Conservation (phyloP, 169 alveolate genomes). For the Eimeria praecox region DNA sequence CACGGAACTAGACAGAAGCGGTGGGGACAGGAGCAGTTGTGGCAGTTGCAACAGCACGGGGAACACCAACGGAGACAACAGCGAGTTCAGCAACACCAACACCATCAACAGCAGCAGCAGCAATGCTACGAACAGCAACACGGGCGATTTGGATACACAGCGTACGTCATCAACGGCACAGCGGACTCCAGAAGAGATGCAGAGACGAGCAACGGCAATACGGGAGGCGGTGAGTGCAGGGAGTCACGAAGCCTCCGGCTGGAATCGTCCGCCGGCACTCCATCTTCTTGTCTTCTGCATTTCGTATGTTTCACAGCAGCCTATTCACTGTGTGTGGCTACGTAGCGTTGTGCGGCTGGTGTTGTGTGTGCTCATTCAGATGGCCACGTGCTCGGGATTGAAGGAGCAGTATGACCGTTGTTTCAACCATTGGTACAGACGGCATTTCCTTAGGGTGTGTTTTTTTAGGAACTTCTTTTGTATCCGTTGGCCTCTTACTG, state of each 20-base stretch:
- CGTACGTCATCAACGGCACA: neutral
- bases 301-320: neutral
- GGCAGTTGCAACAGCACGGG: neutral
- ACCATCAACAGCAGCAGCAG: neutral
- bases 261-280: neutral
- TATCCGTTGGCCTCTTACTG: neutral
- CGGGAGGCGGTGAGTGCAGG: slow-evolving; percentile 50
- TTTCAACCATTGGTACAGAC: slow-evolving; percentile 79
- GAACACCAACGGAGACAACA: neutral
- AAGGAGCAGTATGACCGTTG: slow-evolving; percentile 77
- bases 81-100: neutral
- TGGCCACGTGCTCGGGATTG: slow-evolving; percentile 61
- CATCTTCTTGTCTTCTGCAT: no score
- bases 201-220: slow-evolving; percentile 53
- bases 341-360: neutral
- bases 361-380: slow-evolving; percentile 38
- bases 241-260: neutral
- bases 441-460: slow-evolving; percentile 60
- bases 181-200: slow-evolving; percentile 13
- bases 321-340: neutral
- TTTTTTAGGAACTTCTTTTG: neutral
- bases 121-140: neutral
- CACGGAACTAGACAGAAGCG: neutral
- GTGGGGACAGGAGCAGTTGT: neutral
- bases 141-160: no score